Conservation (phyloP, 495 filamentous ascomycete genomes). For the Penicillium waksmanii region DNA sequence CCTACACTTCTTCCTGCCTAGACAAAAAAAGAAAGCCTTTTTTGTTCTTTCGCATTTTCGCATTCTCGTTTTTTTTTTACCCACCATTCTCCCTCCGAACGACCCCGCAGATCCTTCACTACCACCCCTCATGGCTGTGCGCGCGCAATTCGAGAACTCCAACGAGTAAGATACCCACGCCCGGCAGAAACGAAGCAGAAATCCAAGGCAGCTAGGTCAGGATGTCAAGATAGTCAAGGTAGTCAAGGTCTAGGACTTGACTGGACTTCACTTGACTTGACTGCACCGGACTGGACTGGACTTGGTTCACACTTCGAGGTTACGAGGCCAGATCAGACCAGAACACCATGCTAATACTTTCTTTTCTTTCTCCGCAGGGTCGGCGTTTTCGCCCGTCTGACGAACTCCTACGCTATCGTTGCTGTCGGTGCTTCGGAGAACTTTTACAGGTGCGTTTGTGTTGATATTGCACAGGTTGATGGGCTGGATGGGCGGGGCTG, state of each 20-base stretch:
- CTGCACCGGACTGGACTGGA: too few species aligned
- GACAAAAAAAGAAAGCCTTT: not conserved
- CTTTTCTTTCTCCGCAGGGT: constrained; percentile 59
- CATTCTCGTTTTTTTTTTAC: not conserved
- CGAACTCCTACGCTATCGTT: constrained; percentile 92
- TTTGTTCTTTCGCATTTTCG: not conserved
- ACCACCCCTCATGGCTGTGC: constrained; percentile 66
- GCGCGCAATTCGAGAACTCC: constrained; percentile 95
- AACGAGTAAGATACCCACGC: constrained; percentile 74
- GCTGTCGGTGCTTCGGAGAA: constrained; percentile 95
- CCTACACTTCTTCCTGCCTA: not conserved
- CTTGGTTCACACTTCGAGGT: too few species aligned
- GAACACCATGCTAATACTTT: too few species aligned
- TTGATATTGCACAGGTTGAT: not conserved
- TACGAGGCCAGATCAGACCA: too few species aligned
- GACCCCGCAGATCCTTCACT: constrained; percentile 12
- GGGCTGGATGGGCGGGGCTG: too few species aligned
- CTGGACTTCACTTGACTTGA: too few species aligned
- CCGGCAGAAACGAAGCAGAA: not conserved
- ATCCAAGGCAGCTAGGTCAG: too few species aligned
- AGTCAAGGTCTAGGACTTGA: too few species aligned
- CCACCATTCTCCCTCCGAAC: constrained; percentile 2
- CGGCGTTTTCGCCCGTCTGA: constrained; percentile 93
- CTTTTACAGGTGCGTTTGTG: constrained; percentile 75
- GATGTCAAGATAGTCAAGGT: too few species aligned